These are phyloP conservation scores for Cryptosporidium viatorum DNA, from an alignment of 169 alveolate species.

Conservation along the genomic window DNA sequence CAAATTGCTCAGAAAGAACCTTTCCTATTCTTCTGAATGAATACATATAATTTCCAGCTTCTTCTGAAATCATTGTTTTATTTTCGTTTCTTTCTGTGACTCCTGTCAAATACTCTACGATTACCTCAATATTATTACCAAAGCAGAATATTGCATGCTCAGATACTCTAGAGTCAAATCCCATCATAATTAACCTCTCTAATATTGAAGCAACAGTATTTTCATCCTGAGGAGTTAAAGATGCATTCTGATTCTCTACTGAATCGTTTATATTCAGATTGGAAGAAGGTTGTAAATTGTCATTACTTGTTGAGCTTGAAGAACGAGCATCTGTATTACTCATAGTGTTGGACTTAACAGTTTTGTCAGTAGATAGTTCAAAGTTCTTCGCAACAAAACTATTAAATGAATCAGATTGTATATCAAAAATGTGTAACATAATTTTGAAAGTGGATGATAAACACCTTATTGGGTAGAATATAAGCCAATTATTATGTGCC, in stretches of 20 bases:
- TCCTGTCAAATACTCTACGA: conserved; percentile 51
- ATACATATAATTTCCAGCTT: background rate
- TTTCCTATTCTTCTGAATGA: background rate
- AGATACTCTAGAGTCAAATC: conserved; percentile 33
- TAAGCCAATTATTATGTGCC: conserved; percentile 69
- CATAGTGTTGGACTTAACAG: background rate
- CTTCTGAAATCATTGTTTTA: background rate
- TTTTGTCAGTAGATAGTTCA: background rate
- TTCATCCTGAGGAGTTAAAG: background rate
- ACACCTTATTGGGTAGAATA: conserved; percentile 49
- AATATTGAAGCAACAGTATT: background rate
- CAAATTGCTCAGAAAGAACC: background rate
- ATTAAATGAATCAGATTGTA: conserved; percentile 60
- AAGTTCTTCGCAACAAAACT: conserved; percentile 42
- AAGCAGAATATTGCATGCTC: conserved; percentile 49
- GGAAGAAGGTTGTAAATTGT: background rate
- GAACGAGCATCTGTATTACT: background rate
- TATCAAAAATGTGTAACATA: conserved; percentile 49
- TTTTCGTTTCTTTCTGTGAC: conserved; percentile 49
- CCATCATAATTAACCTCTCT: conserved; percentile 45
- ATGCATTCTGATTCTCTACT: background rate
- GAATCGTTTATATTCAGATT: background rate
- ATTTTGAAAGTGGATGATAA: conserved; percentile 60
- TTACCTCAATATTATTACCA: conserved; percentile 66
- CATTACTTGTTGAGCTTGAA: background rate